These are phyloP conservation scores for Moringa oleifera DNA, from an alignment of 345 rosid genomes.

Conservation along the genomic window DNA sequence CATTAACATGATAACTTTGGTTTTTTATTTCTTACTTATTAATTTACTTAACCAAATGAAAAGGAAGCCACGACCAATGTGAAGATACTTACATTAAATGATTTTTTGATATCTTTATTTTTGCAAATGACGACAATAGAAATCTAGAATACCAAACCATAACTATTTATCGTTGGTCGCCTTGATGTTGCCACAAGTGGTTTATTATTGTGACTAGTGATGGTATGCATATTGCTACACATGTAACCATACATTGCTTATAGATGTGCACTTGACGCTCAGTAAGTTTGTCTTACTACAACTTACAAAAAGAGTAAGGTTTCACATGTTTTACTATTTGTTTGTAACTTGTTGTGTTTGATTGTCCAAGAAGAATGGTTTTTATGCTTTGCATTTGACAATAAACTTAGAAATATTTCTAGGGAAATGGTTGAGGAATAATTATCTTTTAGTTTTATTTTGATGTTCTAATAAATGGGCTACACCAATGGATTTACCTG, in stretches of 20 bases:
- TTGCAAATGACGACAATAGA: conserved; percentile 41
- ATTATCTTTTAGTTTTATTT: too few relatives aligned
- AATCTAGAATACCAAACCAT: conserved; percentile 80
- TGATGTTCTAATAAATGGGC: neutral
- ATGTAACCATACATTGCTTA: neutral
- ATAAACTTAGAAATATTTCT: neutral
- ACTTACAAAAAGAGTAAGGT: conserved; percentile 78
- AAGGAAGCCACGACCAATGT: neutral
- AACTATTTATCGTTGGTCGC: conserved; percentile 92
- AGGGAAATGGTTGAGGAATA: neutral
- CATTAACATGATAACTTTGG: conserved; percentile 15
- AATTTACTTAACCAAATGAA: neutral
- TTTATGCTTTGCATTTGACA: too few relatives aligned
- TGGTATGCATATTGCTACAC: conserved; percentile 43
- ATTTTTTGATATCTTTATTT: neutral
- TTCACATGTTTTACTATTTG: conserved; percentile 4
- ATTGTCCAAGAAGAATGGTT: neutral
- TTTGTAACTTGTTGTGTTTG: neutral
- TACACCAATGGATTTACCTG: neutral
- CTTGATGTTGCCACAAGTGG: conserved; percentile 97
- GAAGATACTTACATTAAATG: neutral
- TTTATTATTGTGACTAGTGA: conserved; percentile 83
- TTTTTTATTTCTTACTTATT: neutral
- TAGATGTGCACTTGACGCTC: neutral
- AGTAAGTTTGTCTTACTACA: conserved; percentile 20